Evolutionary conservation across 805 yeast genomes (phyloP), one percentile per base, ranked within the genome.

Genomic region (Candida hispaniensis): DNA sequence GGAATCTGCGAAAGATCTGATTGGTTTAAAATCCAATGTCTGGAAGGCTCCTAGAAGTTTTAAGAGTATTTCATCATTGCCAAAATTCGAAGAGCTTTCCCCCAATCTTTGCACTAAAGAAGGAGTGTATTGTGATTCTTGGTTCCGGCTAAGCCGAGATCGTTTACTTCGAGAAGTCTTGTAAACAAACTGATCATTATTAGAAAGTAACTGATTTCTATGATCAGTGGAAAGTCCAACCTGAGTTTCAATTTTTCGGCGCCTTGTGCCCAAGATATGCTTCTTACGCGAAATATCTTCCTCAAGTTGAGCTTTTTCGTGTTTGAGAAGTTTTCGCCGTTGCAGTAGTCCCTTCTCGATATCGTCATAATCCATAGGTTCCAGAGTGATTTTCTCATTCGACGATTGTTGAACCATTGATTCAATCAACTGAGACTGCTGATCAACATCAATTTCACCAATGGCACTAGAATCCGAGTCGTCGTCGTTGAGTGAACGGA

Each of bases 131-230:
- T n/a, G n/a, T n/a, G n/a, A n/a, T n/a, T n/a, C n/a, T n/a, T n/a
- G n/a, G n/a, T n/a, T n/a, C n/a, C n/a, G n/a, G n/a, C n/a, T n/a
- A n/a, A n/a, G n/a, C n/a, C n/a, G n/a, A n/a, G n/a, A n/a, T n/a
- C n/a, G n/a, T n/a, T n/a, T n/a, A n/a, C n/a, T n/a, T n/a, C n/a
- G n/a, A n/a, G n/a, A n/a, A n/a, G n/a, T n/a, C n/a, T n/a, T n/a
- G n/a, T n/a, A n/a, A n/a, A n/a, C n/a, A n/a, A n/a, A n/a, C n/a
- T n/a, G n/a, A n/a, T n/a, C n/a, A n/a, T n/a, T n/a, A n/a, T n/a
- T n/a, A n/a, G n/a, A 32, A 32, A 4, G 36, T 28, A 32, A 10
- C 22, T 23, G 28, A 32, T 23, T 23, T 32, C 36, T 14, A 23
- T 32, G 22, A 14, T 22, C 14, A 32, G 14, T 8, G 23, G 36